A percentile compares a stretch with the other conserved stretches of the same genome.
phyloP scores from a whole-genome alignment of 208 protist species.

The Leishmania martiniquensis region DNA sequence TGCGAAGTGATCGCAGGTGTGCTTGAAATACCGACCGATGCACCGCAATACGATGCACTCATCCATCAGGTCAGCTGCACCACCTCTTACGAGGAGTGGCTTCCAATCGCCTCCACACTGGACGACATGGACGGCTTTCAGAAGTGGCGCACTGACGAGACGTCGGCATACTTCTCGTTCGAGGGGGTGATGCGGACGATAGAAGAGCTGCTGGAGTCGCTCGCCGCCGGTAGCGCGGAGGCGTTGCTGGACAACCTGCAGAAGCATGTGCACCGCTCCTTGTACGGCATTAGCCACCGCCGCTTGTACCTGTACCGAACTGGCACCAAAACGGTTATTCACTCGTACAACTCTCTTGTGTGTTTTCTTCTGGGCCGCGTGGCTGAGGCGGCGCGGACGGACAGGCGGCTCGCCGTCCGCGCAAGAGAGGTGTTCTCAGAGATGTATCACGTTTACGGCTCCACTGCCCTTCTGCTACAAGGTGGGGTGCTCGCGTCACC shows the following conservation, averaged over 20 bases:
- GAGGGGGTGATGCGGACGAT: slow-evolving; percentile 48
- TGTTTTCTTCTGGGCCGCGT: slow-evolving; percentile 38
- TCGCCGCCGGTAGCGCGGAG: slow-evolving; percentile 32
- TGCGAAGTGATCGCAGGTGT: slow-evolving; percentile 52
- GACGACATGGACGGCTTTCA: slow-evolving; percentile 64
- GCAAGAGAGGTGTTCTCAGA: slow-evolving; percentile 44
- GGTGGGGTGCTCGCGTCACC: slow-evolving; percentile 57
- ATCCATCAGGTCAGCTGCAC: slow-evolving; percentile 18
- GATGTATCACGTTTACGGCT: slow-evolving; percentile 50
- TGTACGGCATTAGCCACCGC: slow-evolving; percentile 61
- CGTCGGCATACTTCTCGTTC: slow-evolving; percentile 43
- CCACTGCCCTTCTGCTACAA: slow-evolving; percentile 62
- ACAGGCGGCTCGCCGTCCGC: slow-evolving; percentile 12
- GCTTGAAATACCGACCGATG: slow-evolving; percentile 42
- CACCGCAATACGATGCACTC: slow-evolving; percentile 37
- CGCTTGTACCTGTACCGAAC: slow-evolving; percentile 62
- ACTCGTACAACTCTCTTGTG: slow-evolving; percentile 66
- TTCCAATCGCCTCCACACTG: slow-evolving; percentile 42
- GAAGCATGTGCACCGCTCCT: slow-evolving; percentile 50
- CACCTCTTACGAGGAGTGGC: slow-evolving; percentile 53
- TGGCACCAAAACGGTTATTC: slow-evolving; percentile 71
- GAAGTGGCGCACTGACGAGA: slow-evolving; percentile 46
- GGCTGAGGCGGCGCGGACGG: slow-evolving; percentile 19
- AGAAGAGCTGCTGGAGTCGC: slow-evolving; percentile 46
- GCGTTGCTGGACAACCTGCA: slow-evolving; percentile 44